Evolutionary conservation across 371 early-diverging fungal species (phyloP), one percentile per base, ranked within the genome.

Genomic region (Mortierella sp.): DNA sequence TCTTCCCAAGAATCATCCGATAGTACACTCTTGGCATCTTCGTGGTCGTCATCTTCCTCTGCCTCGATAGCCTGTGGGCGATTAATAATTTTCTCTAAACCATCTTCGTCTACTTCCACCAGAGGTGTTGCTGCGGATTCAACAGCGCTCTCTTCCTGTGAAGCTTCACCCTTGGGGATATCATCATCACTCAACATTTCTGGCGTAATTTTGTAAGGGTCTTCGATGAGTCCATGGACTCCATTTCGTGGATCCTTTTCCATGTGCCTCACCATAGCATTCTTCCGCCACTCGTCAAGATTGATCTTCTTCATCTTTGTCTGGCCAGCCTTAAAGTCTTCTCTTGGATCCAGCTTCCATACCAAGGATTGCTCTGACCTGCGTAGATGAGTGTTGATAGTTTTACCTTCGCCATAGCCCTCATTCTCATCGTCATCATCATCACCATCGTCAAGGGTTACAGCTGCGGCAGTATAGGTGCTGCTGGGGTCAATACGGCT

Each of bases 1-100:
- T 77, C 78, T 61, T 77, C 78, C 78, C 78, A 77, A 1, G 78
- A 77, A 19, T 77, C 78, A 53, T 77, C 78, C 26, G 78, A 77
- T 8, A 68, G 22, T 15, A 53, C 57, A 5, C 69, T 69, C 8
- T 64, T 56, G 22, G 54, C 58, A 3, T 64, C 64, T 5, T 67
- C 56, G n/a, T 69, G 56, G 2, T 62, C 67, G 15, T 66, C 51
- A 2, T 67, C 72, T 19, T 40, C 29, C 22, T 29, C 19, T 26
- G 22, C 71, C 37, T 55, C 43, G 43, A 29, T 10, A n/a, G 29
- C 53, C 31, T 56, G 57, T 60, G 54, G 28, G 22, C 19, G 28
- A 35, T 47, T 63, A n/a, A 15, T 63, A 1, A 51, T 63, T 37
- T 37, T 51, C 26, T 63, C 62, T 22, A 31, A n/a, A 19, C 51